Base-by-base conservation (phyloP, 31 red algal genomes). In the Endocladia muricata region DNA sequence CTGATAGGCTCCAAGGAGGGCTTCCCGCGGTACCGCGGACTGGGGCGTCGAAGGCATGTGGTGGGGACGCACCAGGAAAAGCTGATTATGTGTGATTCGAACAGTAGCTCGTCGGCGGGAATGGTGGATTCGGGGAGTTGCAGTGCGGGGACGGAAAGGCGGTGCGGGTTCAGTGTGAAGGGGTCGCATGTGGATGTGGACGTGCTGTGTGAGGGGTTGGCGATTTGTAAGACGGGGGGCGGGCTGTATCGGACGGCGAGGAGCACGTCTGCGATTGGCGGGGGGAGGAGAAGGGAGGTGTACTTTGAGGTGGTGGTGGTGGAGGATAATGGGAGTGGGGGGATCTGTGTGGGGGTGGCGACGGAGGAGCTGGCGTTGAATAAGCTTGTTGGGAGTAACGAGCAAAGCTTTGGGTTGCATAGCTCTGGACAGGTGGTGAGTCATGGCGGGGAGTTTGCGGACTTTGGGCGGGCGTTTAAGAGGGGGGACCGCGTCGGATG, bases 261-360 rank as follows among this genome's bases (percentile, higher is more conserved):
- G 0, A 49, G 68, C 35, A 21, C 22, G 17, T 21, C 7, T 28
- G 57, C 57, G 23, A 61, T 21, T 8, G 6, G 57, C 26, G 39
- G 39, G 11, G 33, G 21, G 17, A 35, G 21, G 62, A 19, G 33
- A n/a, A 29, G 61, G 6, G 38, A 33, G 19, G 23, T 19, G 40
- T 72, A 72, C 51, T 72, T 72, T 22, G 68, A 72, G 68, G 68
- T 72, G 38, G 41, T 72, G 3, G 41, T 72, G 38, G 68, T 72
- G 38, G 68, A 72, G 31, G 68, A 72, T 48, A 23, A 42, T 13
- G 68, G 41, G 17, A 9, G 4, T 13, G 68, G 68, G 17, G 68
- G 68, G 17, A 49, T 72, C 51, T 72, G 68, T 48, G 40, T 72
- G 17, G 68, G 68, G 17, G 68, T 72, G 36, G 31, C 68, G 41